These are phyloP conservation scores for Fragaria nilgerrensis DNA, from an alignment of 306 rosid species.

Conservation along the genomic window DNA sequence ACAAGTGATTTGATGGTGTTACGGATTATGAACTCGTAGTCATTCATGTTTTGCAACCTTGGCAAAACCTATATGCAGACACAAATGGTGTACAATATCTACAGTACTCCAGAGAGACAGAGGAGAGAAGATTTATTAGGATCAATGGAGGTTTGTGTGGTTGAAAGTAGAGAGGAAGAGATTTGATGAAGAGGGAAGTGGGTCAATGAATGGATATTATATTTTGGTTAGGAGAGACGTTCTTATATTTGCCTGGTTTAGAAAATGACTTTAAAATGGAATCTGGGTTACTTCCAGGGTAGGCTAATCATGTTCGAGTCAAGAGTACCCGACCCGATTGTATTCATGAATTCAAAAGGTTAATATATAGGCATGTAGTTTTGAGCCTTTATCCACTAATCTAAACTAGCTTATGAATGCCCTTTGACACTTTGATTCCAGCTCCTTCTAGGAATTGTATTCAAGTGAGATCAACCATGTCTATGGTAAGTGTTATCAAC, in stretches of 20 bases:
- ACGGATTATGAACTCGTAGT: not conserved
- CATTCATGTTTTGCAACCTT: slow-evolving; percentile 18
- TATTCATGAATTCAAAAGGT: not conserved
- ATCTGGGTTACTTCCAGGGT: slow-evolving; percentile 9
- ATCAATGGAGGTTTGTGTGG: slow-evolving; percentile 17
- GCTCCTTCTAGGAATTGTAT: not conserved
- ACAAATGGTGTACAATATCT: not conserved
- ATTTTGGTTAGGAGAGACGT: not conserved
- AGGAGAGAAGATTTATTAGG: not conserved
- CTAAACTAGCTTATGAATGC: not conserved
- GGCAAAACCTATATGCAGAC: not conserved
- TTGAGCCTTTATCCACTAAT: not conserved
- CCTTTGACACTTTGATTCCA: not conserved
- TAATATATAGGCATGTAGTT: not conserved
- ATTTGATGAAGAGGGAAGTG: not conserved
- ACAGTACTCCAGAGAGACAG: not conserved
- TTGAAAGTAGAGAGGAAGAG: slow-evolving; percentile 9
- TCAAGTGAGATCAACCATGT: not conserved
- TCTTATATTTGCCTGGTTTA: slow-evolving; percentile 1
- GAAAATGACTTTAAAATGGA: slow-evolving; percentile 6
- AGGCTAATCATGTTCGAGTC: not conserved
- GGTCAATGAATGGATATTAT: slow-evolving; percentile 12
- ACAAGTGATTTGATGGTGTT: not conserved
- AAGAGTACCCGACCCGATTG: not conserved
- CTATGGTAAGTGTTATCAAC: not conserved